Conservation (phyloP, 495 filamentous ascomycete species). For the Hypoxylon trugodes region DNA sequence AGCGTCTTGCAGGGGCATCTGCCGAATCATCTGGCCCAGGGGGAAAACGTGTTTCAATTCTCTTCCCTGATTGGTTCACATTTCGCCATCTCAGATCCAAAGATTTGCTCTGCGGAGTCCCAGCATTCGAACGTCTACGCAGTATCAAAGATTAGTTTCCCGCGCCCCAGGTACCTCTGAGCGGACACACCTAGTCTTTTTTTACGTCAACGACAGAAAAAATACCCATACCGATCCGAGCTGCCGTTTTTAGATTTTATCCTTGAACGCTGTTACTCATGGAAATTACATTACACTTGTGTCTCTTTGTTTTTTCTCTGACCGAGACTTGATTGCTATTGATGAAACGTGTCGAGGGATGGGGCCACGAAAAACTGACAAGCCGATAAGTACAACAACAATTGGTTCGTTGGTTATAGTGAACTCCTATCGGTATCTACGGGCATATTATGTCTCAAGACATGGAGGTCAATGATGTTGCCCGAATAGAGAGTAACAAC, state of each 20-base stretch:
- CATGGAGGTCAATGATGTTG: background rate
- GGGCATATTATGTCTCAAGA: background rate
- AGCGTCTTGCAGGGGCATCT: constrained; percentile 27
- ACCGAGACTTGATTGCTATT: constrained; percentile 13
- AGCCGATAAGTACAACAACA: no score
- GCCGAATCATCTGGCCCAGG: constrained; percentile 36
- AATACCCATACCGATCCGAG: constrained; percentile 6
- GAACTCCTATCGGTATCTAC: no score
- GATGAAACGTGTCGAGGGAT: no score
- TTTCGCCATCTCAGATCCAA: constrained; percentile 26
- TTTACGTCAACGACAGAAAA: constrained; percentile 36
- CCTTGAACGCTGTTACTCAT: background rate
- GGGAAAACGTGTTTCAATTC: constrained; percentile 32
- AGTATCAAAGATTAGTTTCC: constrained; percentile 11
- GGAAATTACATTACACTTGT: constrained; percentile 15
- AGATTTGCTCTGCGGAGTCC: no score
- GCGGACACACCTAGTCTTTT: constrained; percentile 10
- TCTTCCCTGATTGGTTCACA: constrained; percentile 25
- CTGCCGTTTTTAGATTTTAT: constrained; percentile 22
- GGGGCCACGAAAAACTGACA: no score
- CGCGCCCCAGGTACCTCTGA: background rate
- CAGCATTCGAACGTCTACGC: background rate
- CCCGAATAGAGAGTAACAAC: background rate
- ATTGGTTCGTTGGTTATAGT: no score
- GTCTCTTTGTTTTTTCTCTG: constrained; percentile 1